Evolutionary conservation across 2,329 filamentous ascomycete genomes (phyloP).

Genomic region (Sarocladium strictum): DNA sequence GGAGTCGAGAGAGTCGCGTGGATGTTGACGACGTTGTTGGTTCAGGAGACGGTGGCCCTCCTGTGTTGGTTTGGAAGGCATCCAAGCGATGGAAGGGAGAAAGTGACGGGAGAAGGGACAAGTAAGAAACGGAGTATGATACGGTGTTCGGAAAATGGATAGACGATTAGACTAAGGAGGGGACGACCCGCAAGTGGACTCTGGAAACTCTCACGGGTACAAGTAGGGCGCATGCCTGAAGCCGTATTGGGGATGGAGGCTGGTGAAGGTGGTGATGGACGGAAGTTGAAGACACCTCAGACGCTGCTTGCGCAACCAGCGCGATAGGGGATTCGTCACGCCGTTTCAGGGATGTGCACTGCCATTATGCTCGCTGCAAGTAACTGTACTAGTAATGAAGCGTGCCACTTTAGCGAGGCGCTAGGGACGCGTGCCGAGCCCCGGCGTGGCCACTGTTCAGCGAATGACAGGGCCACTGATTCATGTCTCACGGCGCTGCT

Average conservation of each 20-base stretch:
- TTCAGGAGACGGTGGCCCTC: constrained; percentile 7
- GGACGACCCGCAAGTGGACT: constrained; percentile 8
- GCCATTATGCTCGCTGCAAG: too few relatives aligned
- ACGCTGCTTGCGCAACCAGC: neutral
- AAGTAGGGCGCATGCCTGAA: constrained; percentile 2
- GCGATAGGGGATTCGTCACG: too few relatives aligned
- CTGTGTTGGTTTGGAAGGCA: constrained; percentile 7
- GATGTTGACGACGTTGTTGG: neutral
- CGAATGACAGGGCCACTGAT: neutral
- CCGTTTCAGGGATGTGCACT: too few relatives aligned
- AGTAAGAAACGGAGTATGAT: neutral
- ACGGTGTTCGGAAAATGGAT: neutral
- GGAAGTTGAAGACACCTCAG: neutral
- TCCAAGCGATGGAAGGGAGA: constrained; percentile 1
- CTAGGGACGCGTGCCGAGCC: constrained; percentile 5
- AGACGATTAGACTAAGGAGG: neutral
- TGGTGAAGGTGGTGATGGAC: neutral
- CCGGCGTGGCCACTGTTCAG: neutral
- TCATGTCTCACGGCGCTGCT: neutral
- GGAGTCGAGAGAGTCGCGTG: neutral
- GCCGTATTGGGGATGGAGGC: constrained; percentile 3
- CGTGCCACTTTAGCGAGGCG: constrained; percentile 6
- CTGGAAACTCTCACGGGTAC: neutral
- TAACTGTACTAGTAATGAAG: too few relatives aligned
- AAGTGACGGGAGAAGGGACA: neutral